These are phyloP conservation scores for Hypoxylon sp. DNA, from an alignment of 2,329 filamentous ascomycete species.

Conservation along the genomic window DNA sequence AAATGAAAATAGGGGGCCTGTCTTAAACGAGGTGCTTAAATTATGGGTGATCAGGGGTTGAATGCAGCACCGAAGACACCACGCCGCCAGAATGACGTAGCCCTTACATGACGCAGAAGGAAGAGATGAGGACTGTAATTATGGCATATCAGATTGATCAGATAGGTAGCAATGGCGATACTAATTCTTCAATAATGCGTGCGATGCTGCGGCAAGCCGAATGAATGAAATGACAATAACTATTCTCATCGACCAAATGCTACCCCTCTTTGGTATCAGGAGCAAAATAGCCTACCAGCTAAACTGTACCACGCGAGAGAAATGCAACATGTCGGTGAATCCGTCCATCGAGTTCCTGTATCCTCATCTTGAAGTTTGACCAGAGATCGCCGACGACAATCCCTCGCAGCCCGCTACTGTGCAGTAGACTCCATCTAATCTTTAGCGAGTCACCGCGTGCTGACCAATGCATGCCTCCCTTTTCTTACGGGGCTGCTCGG, in stretches of 20 bases:
- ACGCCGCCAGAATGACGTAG: conserved; percentile 9
- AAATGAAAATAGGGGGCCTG: no score
- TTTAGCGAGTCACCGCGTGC: conserved; percentile 18
- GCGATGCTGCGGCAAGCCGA: not conserved
- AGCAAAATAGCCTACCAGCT: not conserved
- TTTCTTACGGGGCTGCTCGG: conserved; percentile 10
- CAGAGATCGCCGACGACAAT: conserved; percentile 17
- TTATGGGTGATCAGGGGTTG: conserved; percentile 18
- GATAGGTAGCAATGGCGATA: not conserved
- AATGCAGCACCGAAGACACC: not conserved
- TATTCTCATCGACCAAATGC: not conserved
- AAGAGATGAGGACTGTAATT: conserved; percentile 14
- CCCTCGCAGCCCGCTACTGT: not conserved
- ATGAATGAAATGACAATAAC: not conserved
- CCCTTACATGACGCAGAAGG: not conserved
- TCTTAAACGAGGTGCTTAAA: no score
- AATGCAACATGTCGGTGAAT: conserved; percentile 18
- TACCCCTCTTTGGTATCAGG: not conserved
- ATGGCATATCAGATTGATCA: not conserved
- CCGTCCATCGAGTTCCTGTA: not conserved
- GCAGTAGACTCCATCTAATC: not conserved
- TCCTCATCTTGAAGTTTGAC: not conserved
- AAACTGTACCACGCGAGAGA: not conserved
- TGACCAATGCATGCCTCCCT: conserved; percentile 21
- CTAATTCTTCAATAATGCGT: conserved; percentile 14